Percentiles rank a stretch among this genome's conserved stretches.
phyloP scores from a whole-genome alignment of 371 early-diverging fungal genomes.

The Lichtheimia corymbifera region DNA sequence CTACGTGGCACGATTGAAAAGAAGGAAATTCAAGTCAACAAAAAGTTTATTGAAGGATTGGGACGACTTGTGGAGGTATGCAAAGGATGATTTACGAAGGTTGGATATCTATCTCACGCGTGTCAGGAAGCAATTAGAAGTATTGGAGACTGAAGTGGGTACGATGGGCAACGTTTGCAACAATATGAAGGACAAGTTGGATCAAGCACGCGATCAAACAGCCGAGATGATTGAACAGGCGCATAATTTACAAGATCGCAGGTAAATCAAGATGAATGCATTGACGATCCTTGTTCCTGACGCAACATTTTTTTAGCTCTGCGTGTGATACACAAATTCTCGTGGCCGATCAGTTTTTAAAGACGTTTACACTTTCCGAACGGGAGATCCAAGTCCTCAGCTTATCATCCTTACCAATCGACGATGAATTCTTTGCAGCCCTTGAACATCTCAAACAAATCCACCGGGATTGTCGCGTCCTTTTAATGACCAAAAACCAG shows the following conservation, averaged over 20 bases:
- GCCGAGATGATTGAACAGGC: constrained; percentile 68
- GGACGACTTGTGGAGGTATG: constrained; percentile 61
- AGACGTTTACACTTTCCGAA: constrained; percentile 71
- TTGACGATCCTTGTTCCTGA: background rate
- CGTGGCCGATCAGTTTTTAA: constrained; percentile 62
- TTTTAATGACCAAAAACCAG: constrained; percentile 76
- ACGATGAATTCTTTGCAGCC: constrained; percentile 71
- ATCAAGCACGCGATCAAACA: constrained; percentile 55
- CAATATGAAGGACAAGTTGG: constrained; percentile 65
- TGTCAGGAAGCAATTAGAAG: constrained; percentile 52
- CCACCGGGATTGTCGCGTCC: constrained; percentile 75
- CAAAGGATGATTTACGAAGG: background rate
- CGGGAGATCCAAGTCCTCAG: constrained; percentile 61
- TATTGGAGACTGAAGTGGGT: constrained; percentile 57
- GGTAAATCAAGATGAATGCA: constrained; percentile 26
- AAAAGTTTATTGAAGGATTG: constrained; percentile 63
- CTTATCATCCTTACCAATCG: constrained; percentile 52
- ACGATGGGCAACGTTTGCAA: constrained; percentile 57
- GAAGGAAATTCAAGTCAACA: constrained; percentile 62
- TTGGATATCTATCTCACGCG: constrained; percentile 7
- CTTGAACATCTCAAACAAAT: constrained; percentile 72
- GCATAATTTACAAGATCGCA: constrained; percentile 61
- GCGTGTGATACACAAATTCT: constrained; percentile 54
- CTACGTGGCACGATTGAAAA: constrained; percentile 75
- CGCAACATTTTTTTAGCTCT: constrained; percentile 27